Evolutionary conservation across 2,329 filamentous ascomycete species (phyloP).

Genomic region (Aschersonia sp.): DNA sequence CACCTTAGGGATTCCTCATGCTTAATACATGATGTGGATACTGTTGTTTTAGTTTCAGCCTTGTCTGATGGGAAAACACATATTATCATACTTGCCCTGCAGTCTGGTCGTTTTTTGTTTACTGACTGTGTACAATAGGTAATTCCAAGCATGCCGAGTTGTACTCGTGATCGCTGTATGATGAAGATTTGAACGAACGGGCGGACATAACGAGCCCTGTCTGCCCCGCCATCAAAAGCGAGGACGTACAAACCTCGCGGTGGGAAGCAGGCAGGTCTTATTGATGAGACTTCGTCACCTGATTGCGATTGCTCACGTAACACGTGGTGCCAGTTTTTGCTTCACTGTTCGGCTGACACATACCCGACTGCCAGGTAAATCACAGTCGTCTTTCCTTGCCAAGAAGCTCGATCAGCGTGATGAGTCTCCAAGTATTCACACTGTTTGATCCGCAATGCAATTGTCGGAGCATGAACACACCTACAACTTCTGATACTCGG

Average conservation of each 20-base stretch:
- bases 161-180: constrained; percentile 24
- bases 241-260: constrained; percentile 49
- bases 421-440: constrained; percentile 42
- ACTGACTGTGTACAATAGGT: constrained; percentile 21
- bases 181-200: constrained; percentile 56
- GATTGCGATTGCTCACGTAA: constrained; percentile 22
- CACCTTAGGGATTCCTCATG: constrained; percentile 54
- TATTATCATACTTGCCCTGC: too few species aligned
- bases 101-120: too few species aligned
- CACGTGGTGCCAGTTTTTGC: too few species aligned
- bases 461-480: constrained; percentile 36
- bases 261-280: constrained; percentile 34
- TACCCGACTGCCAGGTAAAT: too few species aligned
- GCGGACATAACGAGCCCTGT: constrained; percentile 49
- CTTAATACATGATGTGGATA: constrained; percentile 52
- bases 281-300: constrained; percentile 56
- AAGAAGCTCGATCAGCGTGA: constrained; percentile 18
- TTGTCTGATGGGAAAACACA: constrained; percentile 42
- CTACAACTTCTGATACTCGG: constrained; percentile 38
- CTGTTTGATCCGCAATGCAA: constrained; percentile 36
- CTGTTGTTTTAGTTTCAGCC: constrained; percentile 49
- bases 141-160: constrained; percentile 9
- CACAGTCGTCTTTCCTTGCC: neutral
- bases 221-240: constrained; percentile 33
- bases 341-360: too few species aligned